phyloP scores from a whole-genome alignment of 179 eudicot genomes.

The Beta lomatogona region DNA sequence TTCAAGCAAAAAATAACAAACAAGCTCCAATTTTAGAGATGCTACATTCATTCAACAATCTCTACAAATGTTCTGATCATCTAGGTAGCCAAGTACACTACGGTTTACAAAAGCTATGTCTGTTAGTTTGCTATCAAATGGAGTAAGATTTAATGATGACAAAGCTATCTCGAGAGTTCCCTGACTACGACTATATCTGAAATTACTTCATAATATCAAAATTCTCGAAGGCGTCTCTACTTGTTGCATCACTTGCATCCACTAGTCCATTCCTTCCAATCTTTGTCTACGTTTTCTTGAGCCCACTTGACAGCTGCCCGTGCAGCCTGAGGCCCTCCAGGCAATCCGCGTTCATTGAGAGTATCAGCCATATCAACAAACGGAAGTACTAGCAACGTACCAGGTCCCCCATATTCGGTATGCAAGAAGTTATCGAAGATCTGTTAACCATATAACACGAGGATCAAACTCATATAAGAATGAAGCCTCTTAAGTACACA shows the following conservation, averaged over 20 bases:
- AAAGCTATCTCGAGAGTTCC: background rate
- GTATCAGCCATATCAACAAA: constrained; percentile 90
- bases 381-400: constrained; percentile 79
- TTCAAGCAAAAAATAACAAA: too few relatives aligned
- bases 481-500: background rate
- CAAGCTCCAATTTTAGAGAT: too few relatives aligned
- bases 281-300: constrained; percentile 59
- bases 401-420: constrained; percentile 88
- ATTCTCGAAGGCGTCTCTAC: background rate
- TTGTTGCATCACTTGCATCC: constrained; percentile 14
- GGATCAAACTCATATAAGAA: background rate
- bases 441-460: constrained; percentile 35
- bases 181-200: constrained; percentile 5
- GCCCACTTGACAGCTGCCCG: constrained; percentile 91
- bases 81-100: background rate
- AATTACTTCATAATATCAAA: background rate
- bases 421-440: constrained; percentile 67
- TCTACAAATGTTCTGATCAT: background rate
- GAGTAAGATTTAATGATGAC: too few relatives aligned
- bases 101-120: background rate
- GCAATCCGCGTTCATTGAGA: constrained; percentile 63
- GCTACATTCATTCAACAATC: background rate
- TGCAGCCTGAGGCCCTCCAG: constrained; percentile 93
- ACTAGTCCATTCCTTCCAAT: constrained; percentile 77
- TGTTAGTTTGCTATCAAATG: background rate